Evolutionary conservation across 768 basidiomycete genomes (phyloP).

Genomic region (Lentinula aciculospora): DNA sequence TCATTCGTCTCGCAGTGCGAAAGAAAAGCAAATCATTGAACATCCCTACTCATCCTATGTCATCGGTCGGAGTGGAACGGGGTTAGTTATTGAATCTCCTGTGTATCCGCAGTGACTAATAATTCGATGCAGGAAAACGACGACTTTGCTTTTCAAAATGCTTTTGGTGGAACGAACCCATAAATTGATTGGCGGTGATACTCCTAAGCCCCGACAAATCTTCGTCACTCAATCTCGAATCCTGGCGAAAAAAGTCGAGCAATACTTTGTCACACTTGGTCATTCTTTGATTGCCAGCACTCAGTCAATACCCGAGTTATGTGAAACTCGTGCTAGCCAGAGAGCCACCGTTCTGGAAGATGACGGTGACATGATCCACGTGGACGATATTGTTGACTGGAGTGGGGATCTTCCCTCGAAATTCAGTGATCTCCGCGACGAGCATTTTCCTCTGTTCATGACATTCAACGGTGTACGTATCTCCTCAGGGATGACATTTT

Average conservation of each 20-base stretch:
- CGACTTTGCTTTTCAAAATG: conserved; percentile 76
- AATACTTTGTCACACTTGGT: conserved; percentile 51
- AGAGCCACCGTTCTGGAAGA: conserved; percentile 8
- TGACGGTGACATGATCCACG: conserved; percentile 25
- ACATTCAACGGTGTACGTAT: conserved; percentile 56
- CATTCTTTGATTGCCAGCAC: conserved; percentile 34
- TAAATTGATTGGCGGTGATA: conserved; percentile 26
- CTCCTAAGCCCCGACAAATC: conserved; percentile 54
- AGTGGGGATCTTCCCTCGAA: conserved; percentile 39
- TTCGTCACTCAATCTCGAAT: conserved; percentile 69
- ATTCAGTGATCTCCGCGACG: conserved; percentile 51
- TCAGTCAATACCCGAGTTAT: conserved; percentile 32
- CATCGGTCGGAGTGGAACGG: conserved; percentile 68
- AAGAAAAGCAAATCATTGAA: conserved; percentile 54
- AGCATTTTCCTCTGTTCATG: conserved; percentile 66
- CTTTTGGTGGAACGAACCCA: conserved; percentile 58
- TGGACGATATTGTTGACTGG: conserved; percentile 37
- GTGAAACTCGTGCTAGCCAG: conserved; percentile 16
- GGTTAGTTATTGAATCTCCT: conserved; percentile 30
- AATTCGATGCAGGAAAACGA: conserved; percentile 55
- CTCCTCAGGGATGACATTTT: neutral
- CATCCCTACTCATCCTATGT: conserved; percentile 59
- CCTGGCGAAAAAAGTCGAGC: conserved; percentile 65
- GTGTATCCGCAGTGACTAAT: neutral
- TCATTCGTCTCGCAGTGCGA: conserved; percentile 21